Conservation (phyloP, 176 grass and related monocot genomes). For the Oryza brachyantha region DNA sequence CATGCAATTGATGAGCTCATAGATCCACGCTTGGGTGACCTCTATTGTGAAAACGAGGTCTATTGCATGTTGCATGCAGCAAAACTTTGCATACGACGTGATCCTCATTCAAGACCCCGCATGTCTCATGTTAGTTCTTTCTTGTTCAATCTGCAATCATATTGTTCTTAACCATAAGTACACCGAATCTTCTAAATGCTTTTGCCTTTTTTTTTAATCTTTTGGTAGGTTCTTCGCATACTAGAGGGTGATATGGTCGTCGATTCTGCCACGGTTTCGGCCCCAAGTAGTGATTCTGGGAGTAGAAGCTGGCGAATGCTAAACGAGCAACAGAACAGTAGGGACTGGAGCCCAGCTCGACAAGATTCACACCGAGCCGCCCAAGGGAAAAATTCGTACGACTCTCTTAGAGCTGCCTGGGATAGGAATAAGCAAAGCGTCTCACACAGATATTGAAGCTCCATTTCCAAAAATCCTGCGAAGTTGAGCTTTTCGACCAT, state of each 20-base stretch:
- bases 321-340: conserved; percentile 44
- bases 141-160: background rate
- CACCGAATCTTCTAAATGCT: conserved; percentile 1
- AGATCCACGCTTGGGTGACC: conserved; percentile 68
- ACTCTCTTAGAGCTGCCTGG: conserved; percentile 58
- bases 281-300: conserved; percentile 54
- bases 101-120: conserved; percentile 88
- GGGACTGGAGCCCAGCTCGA: conserved; percentile 39
- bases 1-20: conserved; percentile 60
- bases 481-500: conserved; percentile 35
- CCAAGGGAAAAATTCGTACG: conserved; percentile 49
- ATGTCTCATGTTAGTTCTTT: conserved; percentile 77
- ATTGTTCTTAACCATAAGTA: background rate
- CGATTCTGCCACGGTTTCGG: conserved; percentile 57
- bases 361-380: conserved; percentile 40
- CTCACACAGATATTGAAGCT: conserved; percentile 46
- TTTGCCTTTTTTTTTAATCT: background rate
- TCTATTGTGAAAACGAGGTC: conserved; percentile 71
- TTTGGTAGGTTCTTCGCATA: conserved; percentile 81
- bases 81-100: conserved; percentile 79
- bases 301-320: conserved; percentile 62
- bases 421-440: conserved; percentile 67
- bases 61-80: conserved; percentile 86
- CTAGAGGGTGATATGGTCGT: conserved; percentile 83
- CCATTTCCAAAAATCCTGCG: background rate